Conservation (phyloP, 1,284 basidiomycete species). For the Abortiporus biennis region DNA sequence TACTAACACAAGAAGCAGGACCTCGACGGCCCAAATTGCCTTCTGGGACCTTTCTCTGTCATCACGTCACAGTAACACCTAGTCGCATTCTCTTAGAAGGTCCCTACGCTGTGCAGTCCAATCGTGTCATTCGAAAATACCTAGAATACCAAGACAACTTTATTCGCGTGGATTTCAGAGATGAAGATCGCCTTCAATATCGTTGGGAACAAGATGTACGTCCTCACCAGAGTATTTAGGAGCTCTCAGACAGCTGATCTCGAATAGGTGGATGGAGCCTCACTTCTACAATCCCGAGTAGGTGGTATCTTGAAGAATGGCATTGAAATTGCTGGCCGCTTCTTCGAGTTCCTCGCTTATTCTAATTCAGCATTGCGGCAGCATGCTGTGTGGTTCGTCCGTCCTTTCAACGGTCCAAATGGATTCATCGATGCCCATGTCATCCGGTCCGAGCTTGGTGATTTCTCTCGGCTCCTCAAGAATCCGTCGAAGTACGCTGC, state of each 20-base stretch:
- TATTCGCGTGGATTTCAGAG: conserved; percentile 71
- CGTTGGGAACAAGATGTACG: conserved; percentile 52
- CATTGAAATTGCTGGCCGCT: conserved; percentile 60
- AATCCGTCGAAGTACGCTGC: conserved; percentile 76
- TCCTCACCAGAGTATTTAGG: no score
- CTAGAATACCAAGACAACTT: conserved; percentile 56
- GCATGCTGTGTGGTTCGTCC: conserved; percentile 76
- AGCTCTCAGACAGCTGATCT: no score
- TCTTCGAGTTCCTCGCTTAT: conserved; percentile 72
- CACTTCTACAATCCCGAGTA: conserved; percentile 55
- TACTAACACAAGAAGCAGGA: conserved; percentile 21
- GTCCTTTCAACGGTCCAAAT: conserved; percentile 44
- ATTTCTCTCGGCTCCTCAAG: conserved; percentile 52
- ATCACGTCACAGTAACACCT: conserved; percentile 66
- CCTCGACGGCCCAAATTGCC: conserved; percentile 11
- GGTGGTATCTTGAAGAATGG: conserved; percentile 59
- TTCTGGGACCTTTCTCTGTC: conserved; percentile 43
- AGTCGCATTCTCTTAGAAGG: conserved; percentile 69
- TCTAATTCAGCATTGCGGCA: conserved; percentile 64
- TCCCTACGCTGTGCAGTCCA: conserved; percentile 64
- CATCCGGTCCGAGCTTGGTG: conserved; percentile 58
- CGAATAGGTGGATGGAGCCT: conserved; percentile 42
- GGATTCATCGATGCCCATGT: conserved; percentile 40
- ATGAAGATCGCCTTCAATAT: conserved; percentile 67
- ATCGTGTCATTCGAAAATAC: conserved; percentile 56